These are phyloP conservation scores for Penicillium paradoxum DNA, from an alignment of 495 filamentous ascomycete genomes.

Conservation along the genomic window DNA sequence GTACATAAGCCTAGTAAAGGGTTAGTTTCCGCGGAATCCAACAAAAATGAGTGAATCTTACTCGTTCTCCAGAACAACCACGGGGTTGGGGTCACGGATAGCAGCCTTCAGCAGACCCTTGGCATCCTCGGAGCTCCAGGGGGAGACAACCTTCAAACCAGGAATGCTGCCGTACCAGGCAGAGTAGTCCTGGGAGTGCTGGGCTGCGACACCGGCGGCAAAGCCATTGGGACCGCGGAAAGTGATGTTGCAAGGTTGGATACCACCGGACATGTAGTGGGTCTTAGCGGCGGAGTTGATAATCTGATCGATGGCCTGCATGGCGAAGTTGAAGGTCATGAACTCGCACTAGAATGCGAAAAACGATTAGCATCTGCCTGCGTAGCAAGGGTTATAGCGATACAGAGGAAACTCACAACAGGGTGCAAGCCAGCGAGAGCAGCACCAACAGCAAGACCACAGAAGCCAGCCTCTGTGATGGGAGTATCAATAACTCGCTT, in stretches of 20 bases:
- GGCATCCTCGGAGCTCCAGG: conserved; percentile 95
- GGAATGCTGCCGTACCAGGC: conserved; percentile 99
- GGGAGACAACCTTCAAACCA: conserved; percentile 91
- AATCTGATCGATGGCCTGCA: conserved; percentile 99
- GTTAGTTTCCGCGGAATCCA: background rate
- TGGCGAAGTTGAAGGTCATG: conserved; percentile 99
- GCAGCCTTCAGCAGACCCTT: conserved; percentile 97
- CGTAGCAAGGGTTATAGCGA: background rate
- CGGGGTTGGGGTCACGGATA: conserved; percentile 96
- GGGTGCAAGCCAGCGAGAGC: conserved; percentile 92
- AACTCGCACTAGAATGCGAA: conserved; percentile 75
- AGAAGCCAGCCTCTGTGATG: conserved; percentile 95
- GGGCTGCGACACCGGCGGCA: conserved; percentile 88
- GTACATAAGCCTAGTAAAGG: conserved; percentile 68
- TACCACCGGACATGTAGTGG: conserved; percentile 99
- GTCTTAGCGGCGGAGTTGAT: conserved; percentile 99
- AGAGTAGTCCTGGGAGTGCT: conserved; percentile 97
- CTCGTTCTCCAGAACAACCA: conserved; percentile 95
- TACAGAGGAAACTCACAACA: conserved; percentile 58
- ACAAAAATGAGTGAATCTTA: conserved; percentile 30
- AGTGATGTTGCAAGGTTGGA: conserved; percentile 98
- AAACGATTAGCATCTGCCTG: background rate
- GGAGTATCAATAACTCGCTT: conserved; percentile 97
- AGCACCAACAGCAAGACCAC: conserved; percentile 87
- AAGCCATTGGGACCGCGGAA: conserved; percentile 99